Evolutionary conservation across 1,284 basidiomycete genomes (phyloP), one percentile per base, ranked within the genome.

Genomic region (Rhodotorula sp.): DNA sequence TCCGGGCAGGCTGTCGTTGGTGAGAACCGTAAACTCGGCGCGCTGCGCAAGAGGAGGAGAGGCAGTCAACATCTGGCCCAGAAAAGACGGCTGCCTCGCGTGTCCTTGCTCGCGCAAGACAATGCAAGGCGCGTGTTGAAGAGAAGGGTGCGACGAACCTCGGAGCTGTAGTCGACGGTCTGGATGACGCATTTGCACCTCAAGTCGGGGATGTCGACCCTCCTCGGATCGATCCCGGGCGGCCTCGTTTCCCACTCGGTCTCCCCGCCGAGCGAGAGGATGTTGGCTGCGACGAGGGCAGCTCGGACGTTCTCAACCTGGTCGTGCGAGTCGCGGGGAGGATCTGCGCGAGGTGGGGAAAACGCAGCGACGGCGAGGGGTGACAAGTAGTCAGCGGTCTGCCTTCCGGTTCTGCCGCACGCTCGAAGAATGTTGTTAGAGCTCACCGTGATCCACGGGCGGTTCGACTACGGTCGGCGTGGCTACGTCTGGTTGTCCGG

Each of bases 11-110:
- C 54, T 48, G 23, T 67, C 61, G 76, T 89, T 89, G 55, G 83
- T 83, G 84, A 88, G 85, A 47, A 83, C 82, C 28, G 82, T 83
- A 68, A 84, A 83, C 64, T 82, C 84, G 67, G 83, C 83, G n/a
- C 38, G 58, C 61, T 74, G 55, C n/a, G 19, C 34, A 34, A 19
- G 50, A 43, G 38, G 38, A 43, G 34, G 38, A 14, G 38, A 12
- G 2, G 12, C 38, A 43, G 38, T 43, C 38, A 43, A 14, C 2
- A 14, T 14, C 1, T 14, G 38, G 7, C 38, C 38, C 34, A 8
- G 34, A 8, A 34, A 34, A 43, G 12, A 43, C 6, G 34, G 5
- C 34, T 34, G 34, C 34, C 5, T 43, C 38, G 38, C 12, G 1
- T 43, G 38, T 14, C 38, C 38, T 38, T 38, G 6, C 34, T 38